Evolutionary conservation across 1,284 basidiomycete species (phyloP).

Genomic region (Microbotryomycetes sp.): DNA sequence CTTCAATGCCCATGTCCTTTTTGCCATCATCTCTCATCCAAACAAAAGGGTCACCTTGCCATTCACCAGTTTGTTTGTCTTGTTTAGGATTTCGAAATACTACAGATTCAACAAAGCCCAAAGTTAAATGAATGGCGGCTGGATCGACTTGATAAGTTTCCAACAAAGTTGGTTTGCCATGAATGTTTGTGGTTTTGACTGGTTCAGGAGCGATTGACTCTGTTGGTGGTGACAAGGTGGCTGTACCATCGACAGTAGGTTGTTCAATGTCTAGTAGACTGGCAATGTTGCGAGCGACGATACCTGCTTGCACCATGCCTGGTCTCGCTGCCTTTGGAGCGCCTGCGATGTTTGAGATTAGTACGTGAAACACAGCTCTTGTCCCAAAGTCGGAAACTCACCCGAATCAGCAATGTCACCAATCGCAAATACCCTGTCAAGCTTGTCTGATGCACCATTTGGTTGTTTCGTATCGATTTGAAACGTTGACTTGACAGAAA

Average conservation of each 20-base stretch:
- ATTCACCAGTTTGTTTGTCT: slow-evolving; percentile 2
- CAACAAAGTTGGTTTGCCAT: not conserved
- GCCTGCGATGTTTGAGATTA: slow-evolving; percentile 46
- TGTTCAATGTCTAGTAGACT: slow-evolving; percentile 37
- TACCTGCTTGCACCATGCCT: slow-evolving; percentile 37
- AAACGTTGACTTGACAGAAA: slow-evolving; percentile 19
- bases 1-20: slow-evolving; percentile 30
- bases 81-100: slow-evolving; percentile 29
- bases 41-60: slow-evolving; percentile 20
- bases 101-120: slow-evolving; percentile 29
- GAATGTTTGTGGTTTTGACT: not conserved
- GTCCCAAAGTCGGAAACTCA: not conserved
- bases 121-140: slow-evolving; percentile 33
- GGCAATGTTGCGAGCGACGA: slow-evolving; percentile 41
- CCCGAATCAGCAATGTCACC: slow-evolving; percentile 58
- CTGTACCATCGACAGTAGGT: not conserved
- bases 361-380: not conserved
- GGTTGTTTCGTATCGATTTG: slow-evolving; percentile 21
- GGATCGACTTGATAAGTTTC: slow-evolving; percentile 19
- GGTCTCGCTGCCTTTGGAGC: slow-evolving; percentile 54
- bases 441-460: slow-evolving; percentile 47
- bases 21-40: slow-evolving; percentile 27
- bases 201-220: not conserved
- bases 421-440: slow-evolving; percentile 58
- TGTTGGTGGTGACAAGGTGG: not conserved